A percentile compares a stretch with the other conserved stretches of the same genome.
Conservation (phyloP, 805 yeast genomes). For the Hanseniaspora jakobsenii region DNA sequence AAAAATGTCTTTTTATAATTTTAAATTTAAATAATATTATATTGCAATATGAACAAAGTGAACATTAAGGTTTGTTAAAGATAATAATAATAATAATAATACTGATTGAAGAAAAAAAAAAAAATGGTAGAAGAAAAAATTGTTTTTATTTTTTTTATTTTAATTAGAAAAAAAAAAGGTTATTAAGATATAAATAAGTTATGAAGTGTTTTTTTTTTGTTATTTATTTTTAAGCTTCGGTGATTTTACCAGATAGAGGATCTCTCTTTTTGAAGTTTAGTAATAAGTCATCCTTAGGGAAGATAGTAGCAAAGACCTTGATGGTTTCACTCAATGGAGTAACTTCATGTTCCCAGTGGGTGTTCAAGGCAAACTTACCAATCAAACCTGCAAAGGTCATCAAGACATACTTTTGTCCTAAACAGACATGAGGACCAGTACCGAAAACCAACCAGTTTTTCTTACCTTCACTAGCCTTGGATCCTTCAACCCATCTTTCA, state of each 20-base stretch:
- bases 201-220: no score
- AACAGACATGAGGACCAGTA: slow-evolving; percentile 90
- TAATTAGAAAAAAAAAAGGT: no score
- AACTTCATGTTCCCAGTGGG: slow-evolving; percentile 70
- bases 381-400: slow-evolving; percentile 78
- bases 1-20: no score
- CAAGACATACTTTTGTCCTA: slow-evolving; percentile 89
- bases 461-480: slow-evolving; percentile 61
- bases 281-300: slow-evolving; percentile 91
- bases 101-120: no score
- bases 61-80: no score
- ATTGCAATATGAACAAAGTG: no score
- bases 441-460: slow-evolving; percentile 96
- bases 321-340: slow-evolving; percentile 83
- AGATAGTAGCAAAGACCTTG: slow-evolving; percentile 93
- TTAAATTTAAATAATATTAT: no score
- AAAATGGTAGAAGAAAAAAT: no score
- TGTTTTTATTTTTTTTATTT: slow-evolving; percentile 1
- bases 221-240: slow-evolving; percentile 1
- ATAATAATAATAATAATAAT: no score
- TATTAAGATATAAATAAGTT: no score
- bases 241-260: slow-evolving; percentile 29
- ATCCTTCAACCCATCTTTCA: slow-evolving; percentile 83
- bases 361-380: slow-evolving; percentile 76
- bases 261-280: slow-evolving; percentile 62